A percentile compares a stretch with the other conserved stretches of the same genome.
Conservation (phyloP, 2,329 filamentous ascomycete genomes). For the Aspergillus sp. region DNA sequence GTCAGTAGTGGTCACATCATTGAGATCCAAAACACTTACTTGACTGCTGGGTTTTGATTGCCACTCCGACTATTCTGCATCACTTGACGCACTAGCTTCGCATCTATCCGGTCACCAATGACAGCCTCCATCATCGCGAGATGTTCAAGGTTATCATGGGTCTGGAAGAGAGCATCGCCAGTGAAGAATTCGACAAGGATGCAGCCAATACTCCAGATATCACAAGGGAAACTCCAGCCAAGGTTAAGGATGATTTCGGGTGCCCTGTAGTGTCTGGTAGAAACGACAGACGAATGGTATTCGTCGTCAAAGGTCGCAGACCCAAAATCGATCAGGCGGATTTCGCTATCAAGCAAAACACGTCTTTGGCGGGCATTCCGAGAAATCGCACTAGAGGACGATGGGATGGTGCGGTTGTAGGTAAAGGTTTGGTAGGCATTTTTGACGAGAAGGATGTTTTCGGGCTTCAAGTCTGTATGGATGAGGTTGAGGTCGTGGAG, state of each 20-base stretch:
- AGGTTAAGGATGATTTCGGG: slow-evolving; percentile 68
- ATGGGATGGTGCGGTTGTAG: slow-evolving; percentile 66
- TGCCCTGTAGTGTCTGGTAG: slow-evolving; percentile 65
- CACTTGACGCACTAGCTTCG: slow-evolving; percentile 55
- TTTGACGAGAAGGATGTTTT: slow-evolving; percentile 67
- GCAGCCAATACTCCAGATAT: slow-evolving; percentile 70
- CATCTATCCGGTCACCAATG: slow-evolving; percentile 57
- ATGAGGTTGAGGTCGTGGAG: slow-evolving; percentile 96
- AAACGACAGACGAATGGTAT: slow-evolving; percentile 68
- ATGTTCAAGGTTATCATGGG: slow-evolving; percentile 67
- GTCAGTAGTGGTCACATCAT: slow-evolving; percentile 30
- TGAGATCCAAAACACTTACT: slow-evolving; percentile 46
- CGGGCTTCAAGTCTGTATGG: slow-evolving; percentile 75
- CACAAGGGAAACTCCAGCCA: slow-evolving; percentile 67
- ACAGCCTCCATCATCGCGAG: slow-evolving; percentile 69
- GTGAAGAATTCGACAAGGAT: slow-evolving; percentile 70
- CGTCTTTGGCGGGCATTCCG: slow-evolving; percentile 62
- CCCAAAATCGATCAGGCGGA: slow-evolving; percentile 67
- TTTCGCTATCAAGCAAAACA: slow-evolving; percentile 65
- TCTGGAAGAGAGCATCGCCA: slow-evolving; percentile 67
- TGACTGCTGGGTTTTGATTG: slow-evolving; percentile 54
- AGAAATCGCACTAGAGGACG: slow-evolving; percentile 59
- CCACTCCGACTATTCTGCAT: slow-evolving; percentile 48
- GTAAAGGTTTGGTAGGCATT: slow-evolving; percentile 68
- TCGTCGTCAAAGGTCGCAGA: slow-evolving; percentile 69